Evolutionary conservation across 805 yeast species (phyloP).

Genomic region (Lipomyces kockii): DNA sequence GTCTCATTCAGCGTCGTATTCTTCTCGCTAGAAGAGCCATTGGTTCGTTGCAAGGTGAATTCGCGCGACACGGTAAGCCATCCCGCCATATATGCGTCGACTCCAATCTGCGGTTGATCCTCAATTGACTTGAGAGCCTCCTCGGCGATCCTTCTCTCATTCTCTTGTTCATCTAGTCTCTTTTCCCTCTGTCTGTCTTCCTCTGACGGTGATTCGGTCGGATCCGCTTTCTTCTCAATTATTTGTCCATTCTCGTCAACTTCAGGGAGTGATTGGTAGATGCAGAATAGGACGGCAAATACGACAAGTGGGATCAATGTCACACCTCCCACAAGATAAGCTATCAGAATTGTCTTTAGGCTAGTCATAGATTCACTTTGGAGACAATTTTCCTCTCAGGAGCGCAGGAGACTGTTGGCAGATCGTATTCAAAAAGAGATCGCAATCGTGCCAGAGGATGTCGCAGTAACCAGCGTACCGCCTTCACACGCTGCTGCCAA

Average conservation of each 20-base stretch:
- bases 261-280: constrained; percentile 47
- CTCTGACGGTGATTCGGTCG: constrained; percentile 23
- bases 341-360: constrained; percentile 45
- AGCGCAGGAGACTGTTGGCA: constrained; percentile 53
- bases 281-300: constrained; percentile 48
- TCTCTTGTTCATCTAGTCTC: constrained; percentile 32
- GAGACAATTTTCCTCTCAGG: background rate
- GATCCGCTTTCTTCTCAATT: constrained; percentile 5
- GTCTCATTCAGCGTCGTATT: constrained; percentile 50
- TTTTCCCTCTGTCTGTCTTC: constrained; percentile 16
- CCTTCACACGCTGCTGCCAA: no score
- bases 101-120: constrained; percentile 63
- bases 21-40: constrained; percentile 37
- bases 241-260: constrained; percentile 33
- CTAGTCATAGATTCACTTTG: constrained; percentile 19
- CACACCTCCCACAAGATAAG: constrained; percentile 77
- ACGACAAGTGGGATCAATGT: constrained; percentile 72
- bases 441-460: background rate
- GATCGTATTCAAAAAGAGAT: background rate
- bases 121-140: constrained; percentile 61
- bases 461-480: background rate
- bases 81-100: constrained; percentile 65
- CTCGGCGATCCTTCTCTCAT: constrained; percentile 51
- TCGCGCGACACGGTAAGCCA: constrained; percentile 87
- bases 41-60: constrained; percentile 42